These are phyloP conservation scores for Rhizoclosmatium sp. DNA, from an alignment of 192 early-diverging fungal species.

Conservation along the genomic window DNA sequence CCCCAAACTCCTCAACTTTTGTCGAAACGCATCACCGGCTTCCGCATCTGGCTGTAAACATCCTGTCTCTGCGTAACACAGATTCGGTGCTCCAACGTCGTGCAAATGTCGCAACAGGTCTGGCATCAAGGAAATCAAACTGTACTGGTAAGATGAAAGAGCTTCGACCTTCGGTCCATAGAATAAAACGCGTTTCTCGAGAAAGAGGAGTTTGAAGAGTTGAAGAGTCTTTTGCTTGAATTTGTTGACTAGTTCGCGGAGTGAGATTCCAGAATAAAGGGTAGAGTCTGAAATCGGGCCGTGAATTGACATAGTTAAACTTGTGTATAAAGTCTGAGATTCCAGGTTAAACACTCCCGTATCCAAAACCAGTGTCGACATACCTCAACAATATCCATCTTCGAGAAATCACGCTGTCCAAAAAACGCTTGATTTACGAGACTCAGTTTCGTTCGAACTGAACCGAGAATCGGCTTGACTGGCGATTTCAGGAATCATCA, in stretches of 20 bases:
- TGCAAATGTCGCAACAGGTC: constrained; percentile 58
- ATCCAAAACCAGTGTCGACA: not conserved
- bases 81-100: constrained; percentile 59
- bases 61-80: constrained; percentile 33
- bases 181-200: constrained; percentile 81
- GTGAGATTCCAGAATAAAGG: constrained; percentile 75
- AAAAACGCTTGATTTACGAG: constrained; percentile 84
- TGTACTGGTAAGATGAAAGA: constrained; percentile 81
- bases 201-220: constrained; percentile 76
- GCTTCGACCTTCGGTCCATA: constrained; percentile 84
- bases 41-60: not conserved
- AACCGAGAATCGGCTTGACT: constrained; percentile 70
- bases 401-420: constrained; percentile 78
- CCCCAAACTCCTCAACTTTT: constrained; percentile 51
- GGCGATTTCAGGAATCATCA: not conserved
- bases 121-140: constrained; percentile 76
- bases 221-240: constrained; percentile 80
- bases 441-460: constrained; percentile 74
- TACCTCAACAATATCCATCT: constrained; percentile 75
- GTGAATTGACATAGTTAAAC: constrained; percentile 58
- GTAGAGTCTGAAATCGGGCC: constrained; percentile 68
- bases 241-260: constrained; percentile 74
- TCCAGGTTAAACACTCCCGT: constrained; percentile 21
- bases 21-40: not conserved
- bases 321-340: constrained; percentile 70